Base-by-base conservation (phyloP, 805 yeast genomes). In the Lachancea waltii region DNA sequence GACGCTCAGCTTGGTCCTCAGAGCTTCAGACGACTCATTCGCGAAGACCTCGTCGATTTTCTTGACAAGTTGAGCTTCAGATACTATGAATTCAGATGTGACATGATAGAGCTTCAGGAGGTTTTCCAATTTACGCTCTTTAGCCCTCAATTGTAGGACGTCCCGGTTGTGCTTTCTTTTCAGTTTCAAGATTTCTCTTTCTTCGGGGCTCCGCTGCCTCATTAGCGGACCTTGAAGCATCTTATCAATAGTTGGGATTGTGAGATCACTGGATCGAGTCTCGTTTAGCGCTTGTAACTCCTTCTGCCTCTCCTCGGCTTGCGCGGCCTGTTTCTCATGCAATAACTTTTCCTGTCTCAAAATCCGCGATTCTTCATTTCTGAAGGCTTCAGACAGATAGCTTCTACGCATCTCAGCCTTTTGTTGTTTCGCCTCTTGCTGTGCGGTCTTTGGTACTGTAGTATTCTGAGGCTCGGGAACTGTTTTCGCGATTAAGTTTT, bases 201-300 rank as follows among this genome's bases (percentile, higher is more conserved):
- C 95, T 51, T 79, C 92, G 17, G 64, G 68, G 0, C 94, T 81
- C 59, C 95, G 73, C 33, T 64, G 73, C 54, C 82, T 72, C 69
- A 89, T 74, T 43, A 86, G 63, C 11, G 90, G 84, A 2, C 84
- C 85, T 16, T 71, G 59, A 43, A 85, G 60, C 46, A 77, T 69
- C 26, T 72, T 69, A 50, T 81, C 86, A 41, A 87, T 67, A 1
- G 95, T 82, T 33, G 96, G 96, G 35, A 85, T 67, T 1, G 95
- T 85, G 52, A 81, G 71, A 50, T 68, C 65, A 18, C 65, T 60
- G 5, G 60, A 44, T 29, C 49, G 58, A 11, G 36, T 36, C 26
- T 50, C 41, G 19, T 53, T 44, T 15, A 55, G 28, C 19, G 44
- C 34, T 22, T 51, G 54, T 37, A 58, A 49, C 33, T 56, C 58